Base-by-base conservation (phyloP, 202 grass and related monocot genomes). In the Carex arenaria region DNA sequence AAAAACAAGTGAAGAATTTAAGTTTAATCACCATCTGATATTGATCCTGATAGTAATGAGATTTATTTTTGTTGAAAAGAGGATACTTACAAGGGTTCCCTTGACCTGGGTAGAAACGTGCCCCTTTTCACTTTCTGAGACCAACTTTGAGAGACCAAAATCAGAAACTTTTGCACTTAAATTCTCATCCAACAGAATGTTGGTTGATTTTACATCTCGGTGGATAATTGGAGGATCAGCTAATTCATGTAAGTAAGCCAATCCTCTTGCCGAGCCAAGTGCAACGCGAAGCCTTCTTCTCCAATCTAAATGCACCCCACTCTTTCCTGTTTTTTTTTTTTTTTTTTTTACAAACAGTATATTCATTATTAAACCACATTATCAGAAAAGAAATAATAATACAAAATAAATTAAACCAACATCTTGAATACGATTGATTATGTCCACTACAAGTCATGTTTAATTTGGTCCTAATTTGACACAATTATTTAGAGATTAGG, bases 201-300 rank as follows among this genome's bases (percentile, higher is more conserved):
- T 96, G 45, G 87, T 96, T 59, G 93, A 89, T 83, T 99, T 99
- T 56, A 99, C 96, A 84, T 96, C 96, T 53, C 96, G 72, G 85
- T 99, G 96, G 79, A 99, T 99, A 70, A 96, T 96, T 54, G 96
- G 96, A 77, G 96, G 96, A 88, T 96, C 88, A n/a, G 96, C 96
- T 83, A 92, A 90, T 87, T 99, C 96, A 75, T 99, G 96, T 32
- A 96, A 90, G 85, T 96, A 99, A 5, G 89, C 84, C 14, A 99
- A 85, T 26, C 96, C 96, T 52, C 89, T 94, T 31, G 93, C 93
- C 0, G 96, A 92, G 75, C 91, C 93, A 0, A 99, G 91, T 56
- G 93, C 91, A 66, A 91, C 85, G 38, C 88, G 85, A 30, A 99
- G 88, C 67, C 96, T 82, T 81, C 89, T 93, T 83, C 86, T 92